Base-by-base conservation (phyloP, 306 rosid species). In the Styphnolobium japonicum region DNA sequence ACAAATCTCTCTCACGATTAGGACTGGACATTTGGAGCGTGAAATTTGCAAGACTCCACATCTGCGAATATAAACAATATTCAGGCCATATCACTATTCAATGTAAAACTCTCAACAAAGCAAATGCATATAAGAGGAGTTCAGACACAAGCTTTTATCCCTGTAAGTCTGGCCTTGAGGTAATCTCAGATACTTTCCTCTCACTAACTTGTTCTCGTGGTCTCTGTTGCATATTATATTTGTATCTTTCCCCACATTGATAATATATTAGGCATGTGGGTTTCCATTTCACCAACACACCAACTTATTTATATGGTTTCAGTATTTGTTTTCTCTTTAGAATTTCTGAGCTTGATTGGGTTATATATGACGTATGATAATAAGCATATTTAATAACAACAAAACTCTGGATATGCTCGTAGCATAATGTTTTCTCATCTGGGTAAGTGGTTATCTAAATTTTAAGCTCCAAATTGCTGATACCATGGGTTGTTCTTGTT, bases 201-300 rank as follows among this genome's bases (percentile, higher is more conserved):
- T 18, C 45, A 39, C 25, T 49, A 29, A 49, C 77, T 79, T 65
- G 36, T 72, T 77, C 66, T 52, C 11, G 9, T 37, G 43, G 12
- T 48, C 29, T 72, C 6, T 53, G 19, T 66, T 65, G 8, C 58
- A 62, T 68, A 51, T 73, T 36, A 15, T 64, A 45, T 39, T 65
- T 48, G 15, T 69, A 68, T 53, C n/a, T 31, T 42, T 31, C 19
- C 42, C 22, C 5, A 46, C 39, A 23, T 63, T 77, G 71, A 40
- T 42, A 52, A 66, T 64, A 27, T 49, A 61, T 56, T 45, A 18
- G 67, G 21, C 90, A 77, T 86, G 92, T 87, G 89, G 77, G 77
- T 91, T 61, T 75, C 33, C 37, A 18, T 77, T 75, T 81, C 37
- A 10, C 78, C 40, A 71, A 64, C 33, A 64, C 21, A 18, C 75